Evolutionary conservation across 2,329 filamentous ascomycete genomes (phyloP).

Genomic region (Alternaria sp.): DNA sequence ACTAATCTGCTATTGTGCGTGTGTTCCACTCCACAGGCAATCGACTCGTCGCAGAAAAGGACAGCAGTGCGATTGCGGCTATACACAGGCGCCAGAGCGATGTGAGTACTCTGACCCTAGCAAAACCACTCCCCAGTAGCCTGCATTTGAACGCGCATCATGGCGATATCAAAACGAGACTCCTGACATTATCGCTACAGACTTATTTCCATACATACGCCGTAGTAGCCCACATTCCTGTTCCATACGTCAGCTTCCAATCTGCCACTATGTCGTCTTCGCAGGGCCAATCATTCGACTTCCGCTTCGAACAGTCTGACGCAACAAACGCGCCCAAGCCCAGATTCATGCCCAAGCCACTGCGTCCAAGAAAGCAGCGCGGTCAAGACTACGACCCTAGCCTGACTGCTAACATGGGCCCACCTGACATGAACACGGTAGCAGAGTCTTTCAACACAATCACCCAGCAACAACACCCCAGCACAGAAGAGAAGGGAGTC

Average conservation of each 20-base stretch:
- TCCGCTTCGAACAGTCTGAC: neutral
- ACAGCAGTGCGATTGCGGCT: neutral
- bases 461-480: neutral
- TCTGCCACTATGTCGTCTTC: neutral
- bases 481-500: neutral
- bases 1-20: neutral
- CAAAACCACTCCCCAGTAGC: neutral
- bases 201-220: neutral
- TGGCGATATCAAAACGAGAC: neutral
- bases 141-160: neutral
- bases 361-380: neutral
- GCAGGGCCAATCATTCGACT: neutral
- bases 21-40: neutral
- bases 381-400: neutral
- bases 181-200: neutral
- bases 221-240: neutral
- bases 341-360: neutral
- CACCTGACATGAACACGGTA: neutral
- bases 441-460: neutral
- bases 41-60: neutral
- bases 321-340: neutral
- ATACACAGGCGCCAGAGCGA: neutral
- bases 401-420: neutral
- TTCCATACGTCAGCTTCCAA: neutral
- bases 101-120: neutral